Evolutionary conservation across 2,329 filamentous ascomycete genomes (phyloP), one percentile per base, ranked within the genome.

Genomic region (Pseudophaeomoniella oleicola): DNA sequence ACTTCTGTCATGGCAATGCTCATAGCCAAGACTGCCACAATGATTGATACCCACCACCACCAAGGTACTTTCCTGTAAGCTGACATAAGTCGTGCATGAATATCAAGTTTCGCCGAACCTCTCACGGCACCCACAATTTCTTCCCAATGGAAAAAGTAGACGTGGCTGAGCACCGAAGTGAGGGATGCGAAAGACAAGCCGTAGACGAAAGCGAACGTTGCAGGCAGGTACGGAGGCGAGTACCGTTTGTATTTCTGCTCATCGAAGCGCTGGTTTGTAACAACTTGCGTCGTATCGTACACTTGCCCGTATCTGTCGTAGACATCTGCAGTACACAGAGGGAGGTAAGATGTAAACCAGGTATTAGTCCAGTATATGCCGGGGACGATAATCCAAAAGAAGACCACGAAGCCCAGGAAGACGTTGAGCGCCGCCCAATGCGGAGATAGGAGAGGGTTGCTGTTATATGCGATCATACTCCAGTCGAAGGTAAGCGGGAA

Each of bases 161-260:
- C 44, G 30, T 60, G 57, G n/a, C 59, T 45, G 35, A 59, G 56
- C n/a, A 59, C 72, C 6, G 74, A 71, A 0, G 72, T 66, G 17
- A 81, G 67, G 15, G 75, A 72, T n/a, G 78, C 78, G 49, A 81
- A 81, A 0, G 72, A 73, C 9, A 81, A 58, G 2, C 75, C 76
- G 46, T 81, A 66, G 1, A 52, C 57, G 33, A 66, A 45, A 14
- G 59, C 58, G 41, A 62, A 81, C 41, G 78, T 75, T 0, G 75
- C 66, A 0, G 73, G 66, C 14, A 81, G 59, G 48, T 71, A 81
- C 3, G 80, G 63, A 2, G 77, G 77, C 14, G 76, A 81, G 52
- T 81, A 81, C 15, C 61, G 59, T 42, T 67, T 59, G 53, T 81
- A 81, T 11, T 70, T 70, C 2, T 62, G 64, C 46, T 68, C 64